Base-by-base conservation (phyloP, 208 protist species). In the Acanthamoeba royreba region DNA sequence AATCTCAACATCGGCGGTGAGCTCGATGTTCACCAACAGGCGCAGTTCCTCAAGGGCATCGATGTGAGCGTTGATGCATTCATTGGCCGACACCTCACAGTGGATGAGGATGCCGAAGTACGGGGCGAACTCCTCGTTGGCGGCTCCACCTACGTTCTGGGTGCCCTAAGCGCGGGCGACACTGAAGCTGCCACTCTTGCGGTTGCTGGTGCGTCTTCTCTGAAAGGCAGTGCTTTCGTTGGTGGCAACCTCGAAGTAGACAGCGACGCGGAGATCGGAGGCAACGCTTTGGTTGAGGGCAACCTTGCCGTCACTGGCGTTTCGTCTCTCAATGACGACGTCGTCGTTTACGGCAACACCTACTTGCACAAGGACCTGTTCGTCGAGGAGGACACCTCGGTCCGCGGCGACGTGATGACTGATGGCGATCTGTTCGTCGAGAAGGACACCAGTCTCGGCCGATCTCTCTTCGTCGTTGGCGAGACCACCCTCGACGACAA, bases 101-200 rank as follows among this genome's bases (percentile, higher is more conserved):
- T 89, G 8, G 81, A 89, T 19, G 81, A 89, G 81, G 53, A 89
- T 35, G 81, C 81, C 31, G 81, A 89, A 25, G 81, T 89, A 0
- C 0, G 81, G 1, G 81, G 81, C 22, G 53, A 58, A 4, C 22
- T 89, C 17, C 81, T 89, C 17, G 49, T 89, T 13, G 81, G 81
- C 81, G 53, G 81, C 11, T 69, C 81, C 0, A 35, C 81, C 31
- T 38, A 66, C 49, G 53, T 89, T 3, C 42, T 89, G 9, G 81
- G 81, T 22, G 46, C 25, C 1, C 53, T 89, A 17, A 66, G 53
- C 46, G 81, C n/a, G n/a, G n/a, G n/a, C n/a, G n/a, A n/a, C n/a
- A n/a, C n/a, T n/a, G n/a, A n/a, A n/a, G n/a, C n/a, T n/a, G n/a
- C n/a, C n/a, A n/a, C n/a, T n/a, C n/a, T n/a, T n/a, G n/a, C n/a